A percentile compares a stretch with the other conserved stretches of the same genome.
Conservation (phyloP, 2,329 filamentous ascomycete genomes). For the Hypomyces perniciosus region DNA sequence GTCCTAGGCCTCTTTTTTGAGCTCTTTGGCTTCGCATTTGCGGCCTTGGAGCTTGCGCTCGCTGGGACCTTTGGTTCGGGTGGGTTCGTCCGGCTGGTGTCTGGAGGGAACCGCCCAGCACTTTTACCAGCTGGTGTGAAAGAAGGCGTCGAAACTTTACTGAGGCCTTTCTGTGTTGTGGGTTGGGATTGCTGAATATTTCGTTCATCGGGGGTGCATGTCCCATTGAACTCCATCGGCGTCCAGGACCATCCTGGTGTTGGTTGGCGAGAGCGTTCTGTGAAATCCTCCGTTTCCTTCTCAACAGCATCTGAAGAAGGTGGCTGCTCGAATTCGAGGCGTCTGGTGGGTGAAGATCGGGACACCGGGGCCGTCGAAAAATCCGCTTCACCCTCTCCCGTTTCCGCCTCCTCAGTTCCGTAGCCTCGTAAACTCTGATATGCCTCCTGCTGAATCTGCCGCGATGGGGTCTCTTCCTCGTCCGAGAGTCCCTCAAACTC, state of each 20-base stretch:
- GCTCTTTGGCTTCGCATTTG: neutral
- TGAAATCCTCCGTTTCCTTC: neutral
- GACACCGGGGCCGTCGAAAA: neutral
- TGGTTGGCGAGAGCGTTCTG: neutral
- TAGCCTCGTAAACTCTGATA: slow-evolving; percentile 9
- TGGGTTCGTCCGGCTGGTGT: no score
- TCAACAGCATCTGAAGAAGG: neutral
- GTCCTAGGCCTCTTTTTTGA: neutral
- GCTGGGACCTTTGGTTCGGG: neutral
- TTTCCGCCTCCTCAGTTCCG: slow-evolving; percentile 4
- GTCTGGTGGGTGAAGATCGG: neutral
- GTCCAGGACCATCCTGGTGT: neutral
- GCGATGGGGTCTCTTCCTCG: slow-evolving; percentile 24
- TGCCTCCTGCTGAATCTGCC: slow-evolving; percentile 22
- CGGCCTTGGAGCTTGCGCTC: neutral
- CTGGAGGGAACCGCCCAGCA: no score
- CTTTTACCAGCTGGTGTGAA: neutral
- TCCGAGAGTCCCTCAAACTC: slow-evolving; percentile 27
- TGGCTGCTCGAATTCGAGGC: no score
- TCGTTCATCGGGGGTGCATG: neutral
- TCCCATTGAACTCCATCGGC: neutral
- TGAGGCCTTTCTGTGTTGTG: neutral
- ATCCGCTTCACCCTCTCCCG: neutral
- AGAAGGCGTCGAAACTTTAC: neutral
- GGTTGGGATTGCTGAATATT: neutral